phyloP scores from a whole-genome alignment of 768 basidiomycete genomes.

The Suillus subluteus region DNA sequence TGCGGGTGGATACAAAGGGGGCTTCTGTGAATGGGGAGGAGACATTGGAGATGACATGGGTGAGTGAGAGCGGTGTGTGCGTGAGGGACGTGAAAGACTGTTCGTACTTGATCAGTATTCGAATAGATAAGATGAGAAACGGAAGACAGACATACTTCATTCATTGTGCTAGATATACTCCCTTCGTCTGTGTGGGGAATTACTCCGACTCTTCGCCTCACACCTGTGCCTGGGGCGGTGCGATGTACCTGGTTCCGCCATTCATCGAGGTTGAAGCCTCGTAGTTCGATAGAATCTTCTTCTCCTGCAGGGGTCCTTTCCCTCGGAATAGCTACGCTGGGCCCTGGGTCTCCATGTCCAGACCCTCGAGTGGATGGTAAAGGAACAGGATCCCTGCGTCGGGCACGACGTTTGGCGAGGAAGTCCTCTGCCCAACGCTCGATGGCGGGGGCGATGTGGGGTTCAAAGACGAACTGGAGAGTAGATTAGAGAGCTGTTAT shows the following conservation, averaged over 20 bases:
- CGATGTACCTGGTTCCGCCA: constrained; percentile 52
- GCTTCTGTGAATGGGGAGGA: constrained; percentile 28
- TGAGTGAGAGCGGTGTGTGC: constrained; percentile 51
- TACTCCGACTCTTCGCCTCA: constrained; percentile 7
- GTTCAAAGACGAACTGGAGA: constrained; percentile 67
- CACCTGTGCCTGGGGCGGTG: constrained; percentile 6
- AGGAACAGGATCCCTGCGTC: constrained; percentile 26
- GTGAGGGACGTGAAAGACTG: constrained; percentile 52
- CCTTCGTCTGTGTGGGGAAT: constrained; percentile 18
- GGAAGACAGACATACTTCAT: constrained; percentile 45
- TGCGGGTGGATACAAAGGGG: constrained; percentile 3
- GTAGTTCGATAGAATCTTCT: constrained; percentile 48
- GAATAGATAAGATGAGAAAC: constrained; percentile 4
- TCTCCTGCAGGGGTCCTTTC: constrained; percentile 22
- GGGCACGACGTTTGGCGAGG: constrained; percentile 33
- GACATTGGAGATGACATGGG: constrained; percentile 48
- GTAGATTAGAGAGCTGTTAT: not conserved
- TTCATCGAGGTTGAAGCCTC: constrained; percentile 56
- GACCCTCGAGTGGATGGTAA: constrained; percentile 21
- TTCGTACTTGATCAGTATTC: not conserved
- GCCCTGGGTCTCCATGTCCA: constrained; percentile 8
- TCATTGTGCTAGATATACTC: constrained; percentile 36
- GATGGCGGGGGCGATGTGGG: constrained; percentile 64
- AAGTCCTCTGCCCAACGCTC: constrained; percentile 47
- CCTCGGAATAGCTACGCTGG: constrained; percentile 20